Evolutionary conservation across 805 yeast species (phyloP).

Genomic region (Starmera caribaea): DNA sequence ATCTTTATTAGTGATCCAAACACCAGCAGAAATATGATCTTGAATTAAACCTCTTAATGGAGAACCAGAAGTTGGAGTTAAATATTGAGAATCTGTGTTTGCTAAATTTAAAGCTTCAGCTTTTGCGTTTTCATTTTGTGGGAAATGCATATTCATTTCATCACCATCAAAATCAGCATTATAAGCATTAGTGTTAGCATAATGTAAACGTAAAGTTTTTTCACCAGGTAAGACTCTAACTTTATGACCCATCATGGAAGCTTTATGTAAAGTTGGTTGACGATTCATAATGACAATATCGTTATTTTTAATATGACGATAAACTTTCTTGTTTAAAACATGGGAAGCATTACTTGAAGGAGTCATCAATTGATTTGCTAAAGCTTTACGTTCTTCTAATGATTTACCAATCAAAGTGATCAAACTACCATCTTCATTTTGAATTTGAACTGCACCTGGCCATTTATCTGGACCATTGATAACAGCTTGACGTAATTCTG

Average conservation of each 20-base stretch:
- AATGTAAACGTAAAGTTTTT: conserved; percentile 91
- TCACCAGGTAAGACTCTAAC: conserved; percentile 96
- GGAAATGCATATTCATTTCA: conserved; percentile 99
- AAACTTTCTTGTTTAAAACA: conserved; percentile 83
- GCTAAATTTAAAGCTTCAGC: conserved; percentile 95
- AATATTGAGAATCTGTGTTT: conserved; percentile 93
- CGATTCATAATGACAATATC: conserved; percentile 98
- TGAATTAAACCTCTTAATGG: conserved; percentile 98
- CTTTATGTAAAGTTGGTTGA: conserved; percentile 98
- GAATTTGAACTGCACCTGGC: conserved; percentile 98
- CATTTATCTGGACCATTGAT: conserved; percentile 95
- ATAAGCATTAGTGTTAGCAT: conserved; percentile 98
- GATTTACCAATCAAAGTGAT: conserved; percentile 84
- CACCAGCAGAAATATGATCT: conserved; percentile 98
- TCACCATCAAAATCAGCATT: conserved; percentile 99
- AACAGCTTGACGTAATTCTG: conserved; percentile 88
- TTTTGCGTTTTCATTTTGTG: conserved; percentile 94
- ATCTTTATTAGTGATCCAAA: conserved; percentile 94
- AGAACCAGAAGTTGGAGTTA: conserved; percentile 97
- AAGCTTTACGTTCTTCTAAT: conserved; percentile 84
- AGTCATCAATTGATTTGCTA: conserved; percentile 90
- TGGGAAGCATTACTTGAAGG: conserved; percentile 52
- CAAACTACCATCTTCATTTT: conserved; percentile 87
- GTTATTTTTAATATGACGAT: conserved; percentile 86
- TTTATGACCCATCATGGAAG: conserved; percentile 99